These are phyloP conservation scores for Alloteropsis angusta DNA, from an alignment of 202 grass and related monocot genomes.

Conservation along the genomic window DNA sequence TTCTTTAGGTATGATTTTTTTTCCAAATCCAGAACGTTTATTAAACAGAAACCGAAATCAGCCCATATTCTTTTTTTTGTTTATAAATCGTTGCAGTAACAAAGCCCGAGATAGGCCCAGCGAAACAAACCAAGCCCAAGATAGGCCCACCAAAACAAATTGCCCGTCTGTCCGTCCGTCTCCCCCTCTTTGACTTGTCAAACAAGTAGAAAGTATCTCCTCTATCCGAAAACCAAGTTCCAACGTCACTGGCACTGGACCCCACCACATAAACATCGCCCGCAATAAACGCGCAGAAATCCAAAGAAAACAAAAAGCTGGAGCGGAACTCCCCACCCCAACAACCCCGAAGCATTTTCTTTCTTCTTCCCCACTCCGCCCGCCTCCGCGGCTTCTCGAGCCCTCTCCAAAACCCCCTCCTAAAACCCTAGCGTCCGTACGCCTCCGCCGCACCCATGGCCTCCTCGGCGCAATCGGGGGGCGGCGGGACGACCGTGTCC, in stretches of 20 bases:
- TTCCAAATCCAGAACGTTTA: neutral
- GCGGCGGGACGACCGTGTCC: neutral
- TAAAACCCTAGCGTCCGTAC: constrained; percentile 46
- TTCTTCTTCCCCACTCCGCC: constrained; percentile 29
- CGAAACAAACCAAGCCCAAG: neutral
- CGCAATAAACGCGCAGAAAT: neutral
- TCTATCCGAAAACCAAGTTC: neutral
- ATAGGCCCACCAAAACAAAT: neutral
- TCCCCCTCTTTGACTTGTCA: constrained; percentile 23
- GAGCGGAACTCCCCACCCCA: neutral
- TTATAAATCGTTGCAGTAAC: too few species aligned
- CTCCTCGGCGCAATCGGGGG: constrained; percentile 26
- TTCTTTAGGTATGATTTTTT: neutral
- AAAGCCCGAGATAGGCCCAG: neutral
- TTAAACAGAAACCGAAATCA: neutral
- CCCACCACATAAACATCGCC: neutral
- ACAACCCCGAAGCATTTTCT: neutral
- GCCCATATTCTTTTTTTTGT: too few species aligned
- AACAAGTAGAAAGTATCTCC: neutral
- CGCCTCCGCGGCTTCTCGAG: neutral
- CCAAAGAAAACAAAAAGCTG: neutral
- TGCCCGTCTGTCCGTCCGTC: neutral
- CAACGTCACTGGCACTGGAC: neutral
- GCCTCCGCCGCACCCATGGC: constrained; percentile 19
- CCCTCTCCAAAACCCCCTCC: constrained; percentile 46